Base-by-base conservation (phyloP, 805 yeast species). In the Wickerhamomyces sydowiorum region DNA sequence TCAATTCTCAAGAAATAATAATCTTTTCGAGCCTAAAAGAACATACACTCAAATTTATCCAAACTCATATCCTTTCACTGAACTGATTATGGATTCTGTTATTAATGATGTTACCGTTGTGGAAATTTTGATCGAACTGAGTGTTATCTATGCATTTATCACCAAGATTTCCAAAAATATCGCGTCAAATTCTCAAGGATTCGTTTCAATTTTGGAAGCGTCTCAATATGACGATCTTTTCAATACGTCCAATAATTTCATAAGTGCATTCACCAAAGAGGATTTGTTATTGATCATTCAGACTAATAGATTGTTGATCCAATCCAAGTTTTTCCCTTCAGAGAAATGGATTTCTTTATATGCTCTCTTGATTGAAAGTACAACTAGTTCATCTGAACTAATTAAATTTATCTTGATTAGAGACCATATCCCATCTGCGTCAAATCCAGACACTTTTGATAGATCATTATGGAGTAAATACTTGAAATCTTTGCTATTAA, bases 291-390 rank as follows among this genome's bases (percentile, higher is more conserved):
- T 66, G 0, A 52, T 78, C 18, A 69, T 77, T 33, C 67, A 73
- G 7, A 74, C 78, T 8, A 68, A 78, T 15, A 73, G 75, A 49
- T 58, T 72, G 23, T 60, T 82, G 45, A 59, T 79, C 41, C 74
- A 70, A 47, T 73, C 80, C 27, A 70, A 68, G 39, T 79, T 75
- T 54, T 84, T 75, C 66, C 91, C 91, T 3, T 70, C 72, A 36
- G 73, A 71, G 24, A 80, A 77, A 51, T 88, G 96, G 96, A 60
- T 86, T 7, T 82, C 93, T 0, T 60, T 86, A 20, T 73, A 78
- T 44, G 73, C 85, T 0, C 49, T 80, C 46, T 61, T 80, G 18
- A 67, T 75, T 27, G 82, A 82, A 48, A 75, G 80, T 21, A 56
- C 80, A 36, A 65, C 80, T 41, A 66, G 73, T 32, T 63, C 78